Percentiles rank a stretch among this genome's conserved stretches.
Conservation (phyloP, 2,329 filamentous ascomycete genomes). For the Pyrenophora graminea region DNA sequence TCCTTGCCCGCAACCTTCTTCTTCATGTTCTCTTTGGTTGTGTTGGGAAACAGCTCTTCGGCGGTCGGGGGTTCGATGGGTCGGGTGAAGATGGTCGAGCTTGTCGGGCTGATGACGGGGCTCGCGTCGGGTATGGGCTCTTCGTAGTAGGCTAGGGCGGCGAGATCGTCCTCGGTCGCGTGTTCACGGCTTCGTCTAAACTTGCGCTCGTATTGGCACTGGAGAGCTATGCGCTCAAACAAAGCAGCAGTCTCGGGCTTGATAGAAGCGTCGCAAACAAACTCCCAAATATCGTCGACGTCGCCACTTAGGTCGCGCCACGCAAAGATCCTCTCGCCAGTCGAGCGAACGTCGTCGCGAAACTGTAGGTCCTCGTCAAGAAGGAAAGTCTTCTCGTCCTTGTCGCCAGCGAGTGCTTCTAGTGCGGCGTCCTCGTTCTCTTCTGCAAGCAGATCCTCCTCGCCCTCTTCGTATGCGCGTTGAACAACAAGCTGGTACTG, state of each 20-base stretch:
- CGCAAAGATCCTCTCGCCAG: slow-evolving; percentile 82
- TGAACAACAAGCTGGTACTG: slow-evolving; percentile 98
- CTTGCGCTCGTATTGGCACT: slow-evolving; percentile 98
- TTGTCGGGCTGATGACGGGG: slow-evolving; percentile 56
- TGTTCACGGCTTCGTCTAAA: slow-evolving; percentile 78
- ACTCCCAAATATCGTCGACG: slow-evolving; percentile 93
- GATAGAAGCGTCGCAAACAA: slow-evolving; percentile 82
- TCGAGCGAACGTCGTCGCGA: slow-evolving; percentile 78
- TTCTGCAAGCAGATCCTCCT: slow-evolving; percentile 87
- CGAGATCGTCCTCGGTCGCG: slow-evolving; percentile 79
- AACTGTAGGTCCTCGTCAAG: slow-evolving; percentile 92
- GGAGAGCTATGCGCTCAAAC: slow-evolving; percentile 80
- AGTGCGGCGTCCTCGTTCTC: slow-evolving; percentile 82
- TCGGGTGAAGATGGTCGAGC: slow-evolving; percentile 41
- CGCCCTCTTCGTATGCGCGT: slow-evolving; percentile 94
- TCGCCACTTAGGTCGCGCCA: slow-evolving; percentile 97
- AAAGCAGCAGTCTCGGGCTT: slow-evolving; percentile 71
- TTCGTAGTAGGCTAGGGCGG: slow-evolving; percentile 79
- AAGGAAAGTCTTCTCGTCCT: slow-evolving; percentile 96
- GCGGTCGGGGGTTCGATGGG: slow-evolving; percentile 36
- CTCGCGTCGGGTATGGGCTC: slow-evolving; percentile 64
- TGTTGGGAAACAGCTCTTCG: slow-evolving; percentile 44
- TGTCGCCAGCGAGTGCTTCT: slow-evolving; percentile 75
- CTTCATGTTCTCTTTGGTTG: slow-evolving; percentile 48
- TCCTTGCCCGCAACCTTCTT: slow-evolving; percentile 46